Evolutionary conservation across 2,329 filamentous ascomycete species (phyloP).

Genomic region (Stagonosporopsis chrysanthemi): DNA sequence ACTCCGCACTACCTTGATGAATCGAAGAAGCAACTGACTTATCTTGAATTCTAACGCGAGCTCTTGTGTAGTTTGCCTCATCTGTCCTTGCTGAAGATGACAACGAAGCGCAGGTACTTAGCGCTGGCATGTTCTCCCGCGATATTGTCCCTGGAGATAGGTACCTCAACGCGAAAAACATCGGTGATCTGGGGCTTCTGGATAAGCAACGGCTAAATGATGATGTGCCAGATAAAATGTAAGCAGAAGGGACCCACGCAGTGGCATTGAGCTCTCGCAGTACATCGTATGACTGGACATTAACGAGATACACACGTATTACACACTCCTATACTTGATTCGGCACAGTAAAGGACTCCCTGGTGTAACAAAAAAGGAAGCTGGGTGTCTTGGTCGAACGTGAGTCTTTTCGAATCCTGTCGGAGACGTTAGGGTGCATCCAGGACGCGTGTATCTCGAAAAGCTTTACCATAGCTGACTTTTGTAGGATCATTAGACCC

Average conservation of each 20-base stretch:
- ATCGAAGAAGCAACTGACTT: neutral
- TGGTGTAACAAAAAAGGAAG: too few relatives aligned
- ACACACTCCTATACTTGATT: too few relatives aligned
- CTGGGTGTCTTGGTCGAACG: conserved; percentile 62
- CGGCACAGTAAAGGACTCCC: too few relatives aligned
- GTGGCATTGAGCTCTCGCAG: too few relatives aligned
- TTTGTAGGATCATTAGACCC: conserved; percentile 65
- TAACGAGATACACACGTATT: too few relatives aligned
- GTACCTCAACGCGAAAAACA: too few relatives aligned
- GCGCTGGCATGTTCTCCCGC: conserved; percentile 28
- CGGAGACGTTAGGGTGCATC: neutral
- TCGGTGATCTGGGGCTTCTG: too few relatives aligned
- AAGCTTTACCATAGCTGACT: neutral
- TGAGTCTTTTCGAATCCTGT: conserved; percentile 42
- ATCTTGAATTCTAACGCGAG: neutral
- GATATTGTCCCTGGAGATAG: too few relatives aligned
- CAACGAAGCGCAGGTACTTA: conserved; percentile 14
- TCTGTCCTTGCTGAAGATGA: neutral
- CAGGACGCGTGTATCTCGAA: neutral
- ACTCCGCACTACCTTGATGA: neutral
- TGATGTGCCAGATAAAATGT: too few relatives aligned
- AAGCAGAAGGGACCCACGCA: too few relatives aligned
- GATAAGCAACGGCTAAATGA: too few relatives aligned
- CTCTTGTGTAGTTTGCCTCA: neutral
- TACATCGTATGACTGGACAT: too few relatives aligned